These are phyloP conservation scores for Stentor coeruleus DNA, from an alignment of 73 alveolate species.

Conservation along the genomic window DNA sequence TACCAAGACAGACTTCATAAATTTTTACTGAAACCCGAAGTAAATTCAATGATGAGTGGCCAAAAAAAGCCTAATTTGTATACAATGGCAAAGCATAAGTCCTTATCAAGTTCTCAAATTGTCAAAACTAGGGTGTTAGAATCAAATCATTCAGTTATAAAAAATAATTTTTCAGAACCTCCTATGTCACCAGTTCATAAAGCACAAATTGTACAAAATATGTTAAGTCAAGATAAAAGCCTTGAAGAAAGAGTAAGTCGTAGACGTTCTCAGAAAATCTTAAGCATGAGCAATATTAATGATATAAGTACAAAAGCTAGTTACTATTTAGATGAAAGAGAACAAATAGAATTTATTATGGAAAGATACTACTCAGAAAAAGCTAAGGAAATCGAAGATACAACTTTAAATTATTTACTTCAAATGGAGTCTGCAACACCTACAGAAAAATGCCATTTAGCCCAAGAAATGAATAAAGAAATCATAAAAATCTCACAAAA, in stretches of 20 bases:
- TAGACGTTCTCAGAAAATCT: background rate
- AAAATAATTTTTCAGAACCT: no score
- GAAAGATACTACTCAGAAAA: background rate
- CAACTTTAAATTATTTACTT: background rate
- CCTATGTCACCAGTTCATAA: background rate
- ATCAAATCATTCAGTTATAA: no score
- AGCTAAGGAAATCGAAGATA: background rate
- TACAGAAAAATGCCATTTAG: background rate
- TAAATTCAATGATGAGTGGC: background rate
- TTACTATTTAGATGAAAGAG: background rate
- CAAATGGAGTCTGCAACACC: background rate
- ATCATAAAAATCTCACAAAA: background rate
- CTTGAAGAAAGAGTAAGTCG: background rate
- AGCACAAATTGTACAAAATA: background rate
- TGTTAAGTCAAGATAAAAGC: background rate
- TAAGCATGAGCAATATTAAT: background rate
- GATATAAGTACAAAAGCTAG: background rate
- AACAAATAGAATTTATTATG: background rate
- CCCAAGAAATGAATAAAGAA: background rate
- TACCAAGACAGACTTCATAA: conserved; percentile 23
- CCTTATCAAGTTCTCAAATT: background rate
- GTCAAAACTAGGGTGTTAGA: no score
- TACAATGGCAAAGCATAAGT: background rate
- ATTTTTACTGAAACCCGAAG: conserved; percentile 23
- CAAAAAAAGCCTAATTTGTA: background rate